A percentile compares a stretch with the other conserved stretches of the same genome.
Evolutionary conservation across 805 yeast species (phyloP).

Genomic region (Helenozyma rhizophorensis): DNA sequence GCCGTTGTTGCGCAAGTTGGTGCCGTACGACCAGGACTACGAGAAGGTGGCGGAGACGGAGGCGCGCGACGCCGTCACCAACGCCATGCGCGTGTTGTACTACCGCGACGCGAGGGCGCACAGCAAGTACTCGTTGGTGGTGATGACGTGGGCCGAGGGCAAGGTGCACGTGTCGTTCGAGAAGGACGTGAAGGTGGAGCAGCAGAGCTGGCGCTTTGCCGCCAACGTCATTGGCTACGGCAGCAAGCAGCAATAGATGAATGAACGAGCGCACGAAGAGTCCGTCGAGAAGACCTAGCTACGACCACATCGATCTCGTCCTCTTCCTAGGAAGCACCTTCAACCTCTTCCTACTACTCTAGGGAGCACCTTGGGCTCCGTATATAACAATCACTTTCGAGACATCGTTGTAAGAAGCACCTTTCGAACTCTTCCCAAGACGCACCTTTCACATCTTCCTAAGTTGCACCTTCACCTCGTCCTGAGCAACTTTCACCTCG

Average conservation of each 20-base stretch:
- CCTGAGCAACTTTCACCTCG: too few relatives aligned
- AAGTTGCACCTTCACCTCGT: too few relatives aligned
- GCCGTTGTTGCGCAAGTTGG: constrained; percentile 82
- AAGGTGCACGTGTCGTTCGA: constrained; percentile 55
- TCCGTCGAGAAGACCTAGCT: too few relatives aligned
- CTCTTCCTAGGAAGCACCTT: too few relatives aligned
- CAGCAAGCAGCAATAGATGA: constrained; percentile 45
- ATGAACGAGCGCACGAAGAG: too few relatives aligned
- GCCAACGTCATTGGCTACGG: constrained; percentile 88
- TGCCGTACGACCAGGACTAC: constrained; percentile 75
- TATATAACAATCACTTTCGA: too few relatives aligned
- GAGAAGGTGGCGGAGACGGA: constrained; percentile 63
- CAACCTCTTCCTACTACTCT: too few relatives aligned
- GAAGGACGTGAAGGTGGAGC: constrained; percentile 60
- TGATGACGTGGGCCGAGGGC: constrained; percentile 48
- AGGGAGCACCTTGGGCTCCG: too few relatives aligned
- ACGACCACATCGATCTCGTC: too few relatives aligned
- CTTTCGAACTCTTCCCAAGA: too few relatives aligned
- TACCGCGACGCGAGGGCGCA: constrained; percentile 95
- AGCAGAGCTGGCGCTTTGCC: constrained; percentile 90
- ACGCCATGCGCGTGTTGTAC: constrained; percentile 89
- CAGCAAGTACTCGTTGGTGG: constrained; percentile 78
- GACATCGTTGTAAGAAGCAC: too few relatives aligned
- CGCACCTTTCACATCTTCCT: too few relatives aligned
- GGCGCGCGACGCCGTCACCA: constrained; percentile 72